Evolutionary conservation across 306 rosid genomes (phyloP).

Genomic region (Vigna hirtella): DNA sequence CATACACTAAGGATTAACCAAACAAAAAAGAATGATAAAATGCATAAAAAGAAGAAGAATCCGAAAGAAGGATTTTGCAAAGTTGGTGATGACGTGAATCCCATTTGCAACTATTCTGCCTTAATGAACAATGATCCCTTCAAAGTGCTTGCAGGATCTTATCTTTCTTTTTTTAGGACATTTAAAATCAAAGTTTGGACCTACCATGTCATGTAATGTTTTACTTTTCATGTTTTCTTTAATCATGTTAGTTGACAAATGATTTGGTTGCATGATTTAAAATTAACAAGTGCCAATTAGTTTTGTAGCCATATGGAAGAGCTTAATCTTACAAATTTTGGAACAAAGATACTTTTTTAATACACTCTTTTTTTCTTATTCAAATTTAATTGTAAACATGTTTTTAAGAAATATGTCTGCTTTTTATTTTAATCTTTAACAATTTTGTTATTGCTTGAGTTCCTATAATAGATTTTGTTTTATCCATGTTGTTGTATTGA

Average conservation of each 20-base stretch:
- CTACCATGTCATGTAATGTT: conserved; percentile 24
- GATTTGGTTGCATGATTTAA: conserved; percentile 11
- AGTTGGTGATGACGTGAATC: conserved; percentile 42
- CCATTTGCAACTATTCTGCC: conserved; percentile 21
- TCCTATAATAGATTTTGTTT: too few relatives aligned
- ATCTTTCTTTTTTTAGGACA: background rate
- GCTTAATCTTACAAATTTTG: conserved; percentile 2
- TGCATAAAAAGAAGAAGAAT: background rate
- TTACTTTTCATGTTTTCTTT: background rate
- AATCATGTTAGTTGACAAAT: background rate
- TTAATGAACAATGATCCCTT: conserved; percentile 29
- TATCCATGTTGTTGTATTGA: too few relatives aligned
- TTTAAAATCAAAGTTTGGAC: conserved; percentile 19
- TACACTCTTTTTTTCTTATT: too few relatives aligned
- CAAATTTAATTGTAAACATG: too few relatives aligned
- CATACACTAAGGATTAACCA: background rate
- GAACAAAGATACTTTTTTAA: background rate
- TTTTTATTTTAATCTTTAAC: too few relatives aligned
- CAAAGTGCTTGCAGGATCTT: conserved; percentile 34
- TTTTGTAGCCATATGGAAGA: background rate
- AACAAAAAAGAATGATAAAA: background rate
- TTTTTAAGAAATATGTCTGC: too few relatives aligned
- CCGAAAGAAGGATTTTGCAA: background rate
- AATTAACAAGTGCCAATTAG: background rate
- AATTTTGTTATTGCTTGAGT: too few relatives aligned